Conservation (phyloP, 2,329 filamentous ascomycete genomes). For the Colletotrichum neosansevieriae region DNA sequence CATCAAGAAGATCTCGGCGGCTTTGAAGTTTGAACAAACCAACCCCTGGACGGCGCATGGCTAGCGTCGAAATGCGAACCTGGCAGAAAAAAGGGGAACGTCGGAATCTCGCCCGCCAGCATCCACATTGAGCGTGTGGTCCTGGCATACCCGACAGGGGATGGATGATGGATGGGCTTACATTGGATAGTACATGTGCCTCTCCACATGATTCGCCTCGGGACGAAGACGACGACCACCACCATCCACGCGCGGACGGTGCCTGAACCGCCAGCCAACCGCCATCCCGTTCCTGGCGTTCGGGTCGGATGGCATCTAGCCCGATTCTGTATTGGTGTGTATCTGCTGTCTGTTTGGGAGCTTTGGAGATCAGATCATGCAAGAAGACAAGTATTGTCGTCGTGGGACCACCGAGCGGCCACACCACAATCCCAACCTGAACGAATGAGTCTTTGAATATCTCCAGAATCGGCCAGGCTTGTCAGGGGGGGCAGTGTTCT, state of each 20-base stretch:
- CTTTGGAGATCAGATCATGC: slow-evolving; percentile 9
- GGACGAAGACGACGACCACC: slow-evolving; percentile 17
- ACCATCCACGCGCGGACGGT: slow-evolving; percentile 13
- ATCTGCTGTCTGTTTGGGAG: slow-evolving; percentile 12
- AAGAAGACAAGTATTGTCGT: neutral
- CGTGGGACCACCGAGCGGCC: slow-evolving; percentile 8
- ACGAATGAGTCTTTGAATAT: neutral
- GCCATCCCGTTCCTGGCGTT: slow-evolving; percentile 26
- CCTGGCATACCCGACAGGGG: slow-evolving; percentile 23
- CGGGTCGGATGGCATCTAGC: neutral
- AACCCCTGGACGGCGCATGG: slow-evolving; percentile 19
- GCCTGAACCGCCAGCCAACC: slow-evolving; percentile 36
- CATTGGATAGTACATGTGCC: no score
- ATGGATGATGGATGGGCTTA: slow-evolving; percentile 1
- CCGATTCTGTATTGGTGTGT: neutral
- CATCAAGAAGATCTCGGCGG: slow-evolving; percentile 38
- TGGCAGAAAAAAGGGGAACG: slow-evolving; percentile 19
- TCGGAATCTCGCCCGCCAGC: slow-evolving; percentile 15
- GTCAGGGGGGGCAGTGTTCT: slow-evolving; percentile 33
- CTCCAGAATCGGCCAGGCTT: slow-evolving; percentile 8
- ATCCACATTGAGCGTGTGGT: slow-evolving; percentile 15
- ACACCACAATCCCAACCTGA: neutral
- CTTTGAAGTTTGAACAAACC: slow-evolving; percentile 14
- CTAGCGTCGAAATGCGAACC: slow-evolving; percentile 24
- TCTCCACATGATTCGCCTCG: slow-evolving; percentile 23